Conservation (phyloP, 306 rosid species). For the Aeschynomene evenia region DNA sequence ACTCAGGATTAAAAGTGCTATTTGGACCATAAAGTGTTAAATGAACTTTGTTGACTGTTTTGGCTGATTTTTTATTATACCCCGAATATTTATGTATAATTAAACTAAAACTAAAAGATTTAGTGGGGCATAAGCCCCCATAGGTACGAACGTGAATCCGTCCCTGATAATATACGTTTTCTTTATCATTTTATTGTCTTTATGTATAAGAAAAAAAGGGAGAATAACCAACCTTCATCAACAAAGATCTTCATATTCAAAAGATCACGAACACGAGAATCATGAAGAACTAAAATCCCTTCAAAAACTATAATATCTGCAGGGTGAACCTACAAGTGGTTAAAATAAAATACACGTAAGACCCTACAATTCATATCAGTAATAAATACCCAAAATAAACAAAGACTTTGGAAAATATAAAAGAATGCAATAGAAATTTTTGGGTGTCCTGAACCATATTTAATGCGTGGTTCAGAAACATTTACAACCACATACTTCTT, state of each 20-base stretch:
- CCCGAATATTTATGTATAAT: too few relatives aligned
- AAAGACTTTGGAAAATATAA: not conserved
- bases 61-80: too few relatives aligned
- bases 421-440: not conserved
- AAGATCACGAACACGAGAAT: constrained; percentile 70
- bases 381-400: not conserved
- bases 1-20: too few relatives aligned
- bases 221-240: constrained; percentile 74
- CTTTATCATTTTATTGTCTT: not conserved
- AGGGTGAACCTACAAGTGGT: constrained; percentile 59
- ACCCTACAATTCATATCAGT: not conserved
- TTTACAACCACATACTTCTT: too few relatives aligned
- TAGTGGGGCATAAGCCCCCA: too few relatives aligned
- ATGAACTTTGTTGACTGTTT: too few relatives aligned
- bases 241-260: constrained; percentile 95
- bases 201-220: not conserved
- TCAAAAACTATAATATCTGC: constrained; percentile 78
- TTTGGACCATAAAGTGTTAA: too few relatives aligned
- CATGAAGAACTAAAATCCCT: constrained; percentile 82
- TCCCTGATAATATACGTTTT: too few relatives aligned
- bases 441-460: too few relatives aligned
- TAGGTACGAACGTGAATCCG: too few relatives aligned
- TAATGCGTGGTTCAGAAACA: too few relatives aligned
- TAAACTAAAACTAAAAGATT: too few relatives aligned
- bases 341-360: not conserved